Percentiles rank a stretch among this genome's conserved stretches.
Evolutionary conservation across 257 asterid genomes (phyloP).

Genomic region (Forsythia viridissima): DNA sequence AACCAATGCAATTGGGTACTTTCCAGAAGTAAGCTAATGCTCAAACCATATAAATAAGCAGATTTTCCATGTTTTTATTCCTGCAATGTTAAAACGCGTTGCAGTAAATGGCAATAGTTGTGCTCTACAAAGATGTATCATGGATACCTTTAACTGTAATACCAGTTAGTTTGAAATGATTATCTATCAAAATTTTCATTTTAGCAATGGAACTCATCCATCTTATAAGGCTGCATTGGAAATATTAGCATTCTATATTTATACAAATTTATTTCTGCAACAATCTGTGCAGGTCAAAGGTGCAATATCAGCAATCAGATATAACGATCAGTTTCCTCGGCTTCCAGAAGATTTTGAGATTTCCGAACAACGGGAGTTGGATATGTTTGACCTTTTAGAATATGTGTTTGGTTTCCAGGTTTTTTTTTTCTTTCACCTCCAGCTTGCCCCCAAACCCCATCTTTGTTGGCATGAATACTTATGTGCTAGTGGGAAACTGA

Average conservation of each 20-base stretch:
- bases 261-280: slow-evolving; percentile 10
- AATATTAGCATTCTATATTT: background rate
- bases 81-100: background rate
- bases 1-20: slow-evolving; percentile 85
- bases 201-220: slow-evolving; percentile 6
- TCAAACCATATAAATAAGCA: background rate
- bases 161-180: slow-evolving; percentile 13
- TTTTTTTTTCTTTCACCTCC: slow-evolving; percentile 20
- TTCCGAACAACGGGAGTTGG: slow-evolving; percentile 69
- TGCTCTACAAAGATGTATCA: background rate
- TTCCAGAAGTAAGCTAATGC: slow-evolving; percentile 77
- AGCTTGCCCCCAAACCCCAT: background rate
- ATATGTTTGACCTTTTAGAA: slow-evolving; percentile 96
- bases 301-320: slow-evolving; percentile 76
- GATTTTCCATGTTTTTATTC: background rate
- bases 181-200: background rate
- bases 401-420: slow-evolving; percentile 96
- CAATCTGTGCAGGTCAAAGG: slow-evolving; percentile 68
- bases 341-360: slow-evolving; percentile 70
- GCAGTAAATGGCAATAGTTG: slow-evolving; percentile 5
- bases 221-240: slow-evolving; percentile 17
- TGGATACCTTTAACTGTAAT: background rate
- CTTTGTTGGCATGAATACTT: background rate
- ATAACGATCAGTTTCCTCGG: slow-evolving; percentile 78
- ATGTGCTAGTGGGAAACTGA: slow-evolving; percentile 8